phyloP scores from a whole-genome alignment of 352 stramenopile genomes.

The Pythium coloratum region DNA sequence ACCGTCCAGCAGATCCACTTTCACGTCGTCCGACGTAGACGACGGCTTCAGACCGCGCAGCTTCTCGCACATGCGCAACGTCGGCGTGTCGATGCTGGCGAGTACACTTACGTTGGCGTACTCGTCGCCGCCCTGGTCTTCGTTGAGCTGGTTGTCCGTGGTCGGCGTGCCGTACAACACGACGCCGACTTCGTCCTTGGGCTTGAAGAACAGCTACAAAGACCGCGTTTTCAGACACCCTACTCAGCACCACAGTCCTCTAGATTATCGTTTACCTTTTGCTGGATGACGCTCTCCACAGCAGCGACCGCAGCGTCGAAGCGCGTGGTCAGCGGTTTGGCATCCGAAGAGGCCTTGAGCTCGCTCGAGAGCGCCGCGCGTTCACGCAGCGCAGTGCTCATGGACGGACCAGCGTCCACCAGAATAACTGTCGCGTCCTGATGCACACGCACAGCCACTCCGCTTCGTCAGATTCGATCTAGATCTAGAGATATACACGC shows the following conservation, averaged over 20 bases:
- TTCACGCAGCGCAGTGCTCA: conserved; percentile 55
- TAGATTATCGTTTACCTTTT: conserved; percentile 43
- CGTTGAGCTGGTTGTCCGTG: conserved; percentile 80
- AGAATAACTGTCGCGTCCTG: conserved; percentile 73
- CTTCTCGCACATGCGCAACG: conserved; percentile 59
- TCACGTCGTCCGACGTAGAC: not conserved
- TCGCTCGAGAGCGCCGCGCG: conserved; percentile 13
- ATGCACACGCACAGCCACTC: not conserved
- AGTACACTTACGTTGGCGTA: conserved; percentile 70
- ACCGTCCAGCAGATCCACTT: conserved; percentile 72
- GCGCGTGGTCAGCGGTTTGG: conserved; percentile 34
- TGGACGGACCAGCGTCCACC: conserved; percentile 65
- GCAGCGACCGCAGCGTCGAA: conserved; percentile 60
- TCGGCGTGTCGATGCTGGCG: conserved; percentile 59
- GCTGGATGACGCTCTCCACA: conserved; percentile 64
- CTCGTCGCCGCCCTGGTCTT: conserved; percentile 55
- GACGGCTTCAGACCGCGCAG: conserved; percentile 42
- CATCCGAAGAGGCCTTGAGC: conserved; percentile 23
- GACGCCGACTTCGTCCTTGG: conserved; percentile 79
- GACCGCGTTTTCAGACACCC: not conserved
- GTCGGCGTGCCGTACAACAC: conserved; percentile 73
- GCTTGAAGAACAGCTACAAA: conserved; percentile 69
- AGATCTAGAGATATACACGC: not conserved
- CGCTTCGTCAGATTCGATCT: not conserved
- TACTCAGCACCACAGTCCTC: not conserved